phyloP scores from a whole-genome alignment of 805 yeast genomes.

The Ogataea salicorniae region DNA sequence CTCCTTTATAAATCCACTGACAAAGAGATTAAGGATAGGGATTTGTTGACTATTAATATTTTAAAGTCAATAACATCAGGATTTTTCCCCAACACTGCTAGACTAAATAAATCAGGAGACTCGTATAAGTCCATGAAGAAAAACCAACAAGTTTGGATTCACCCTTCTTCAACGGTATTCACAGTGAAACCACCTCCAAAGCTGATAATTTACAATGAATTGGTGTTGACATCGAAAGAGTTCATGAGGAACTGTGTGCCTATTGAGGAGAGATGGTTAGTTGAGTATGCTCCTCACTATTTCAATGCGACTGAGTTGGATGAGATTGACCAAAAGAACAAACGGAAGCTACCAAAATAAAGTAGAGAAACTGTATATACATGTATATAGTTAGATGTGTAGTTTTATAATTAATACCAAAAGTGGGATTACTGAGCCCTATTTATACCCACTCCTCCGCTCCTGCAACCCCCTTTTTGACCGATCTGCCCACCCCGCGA shows the following conservation, averaged over 20 bases:
- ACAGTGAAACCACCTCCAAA: conserved; percentile 67
- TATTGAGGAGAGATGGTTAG: conserved; percentile 65
- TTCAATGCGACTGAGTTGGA: conserved; percentile 17
- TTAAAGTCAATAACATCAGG: conserved; percentile 61
- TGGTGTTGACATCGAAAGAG: conserved; percentile 81
- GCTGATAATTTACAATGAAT: conserved; percentile 71
- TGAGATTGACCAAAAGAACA: not conserved
- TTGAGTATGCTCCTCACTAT: conserved; percentile 68
- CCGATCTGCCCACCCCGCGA: too few species aligned
- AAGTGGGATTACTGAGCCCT: too few species aligned
- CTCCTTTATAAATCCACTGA: conserved; percentile 28
- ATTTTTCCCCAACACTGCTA: conserved; percentile 61
- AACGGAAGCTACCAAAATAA: not conserved
- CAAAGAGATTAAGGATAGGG: conserved; percentile 24
- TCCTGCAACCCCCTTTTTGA: too few species aligned
- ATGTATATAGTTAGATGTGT: too few species aligned
- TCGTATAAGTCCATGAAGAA: conserved; percentile 61
- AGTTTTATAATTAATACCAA: too few species aligned
- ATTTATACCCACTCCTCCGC: too few species aligned
- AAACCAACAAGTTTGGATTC: conserved; percentile 70
- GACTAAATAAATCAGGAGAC: conserved; percentile 58
- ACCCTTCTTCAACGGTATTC: conserved; percentile 77
- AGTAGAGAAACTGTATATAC: not conserved
- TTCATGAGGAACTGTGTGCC: conserved; percentile 81
- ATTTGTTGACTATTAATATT: conserved; percentile 30